Percentiles rank a stretch among this genome's conserved stretches.
phyloP scores from a whole-genome alignment of 2,329 filamentous ascomycete species.

The Ophiosphaerella herpotricha region DNA sequence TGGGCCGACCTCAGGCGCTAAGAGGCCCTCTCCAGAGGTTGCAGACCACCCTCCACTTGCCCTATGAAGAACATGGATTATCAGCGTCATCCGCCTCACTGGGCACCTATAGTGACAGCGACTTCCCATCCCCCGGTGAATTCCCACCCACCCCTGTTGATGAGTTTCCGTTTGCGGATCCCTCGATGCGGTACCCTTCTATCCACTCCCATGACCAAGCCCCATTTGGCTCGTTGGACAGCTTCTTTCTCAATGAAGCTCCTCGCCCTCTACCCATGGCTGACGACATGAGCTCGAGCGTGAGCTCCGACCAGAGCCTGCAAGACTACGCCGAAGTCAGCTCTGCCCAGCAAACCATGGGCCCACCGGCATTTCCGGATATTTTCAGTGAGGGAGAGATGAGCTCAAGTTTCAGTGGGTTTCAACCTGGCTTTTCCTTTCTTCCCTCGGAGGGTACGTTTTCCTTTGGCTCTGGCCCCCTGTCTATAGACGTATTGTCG shows the following conservation, averaged over 20 bases:
- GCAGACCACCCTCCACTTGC: conserved; percentile 47
- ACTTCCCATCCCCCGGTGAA: conserved; percentile 54
- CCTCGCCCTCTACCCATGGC: conserved; percentile 44
- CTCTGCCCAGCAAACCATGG: conserved; percentile 41
- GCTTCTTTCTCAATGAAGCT: conserved; percentile 40
- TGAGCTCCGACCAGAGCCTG: conserved; percentile 52
- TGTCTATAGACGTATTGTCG: conserved; percentile 44
- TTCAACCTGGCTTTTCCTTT: conserved; percentile 47
- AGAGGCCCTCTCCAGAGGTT: conserved; percentile 49
- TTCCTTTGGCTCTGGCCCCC: conserved; percentile 46
- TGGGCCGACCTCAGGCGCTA: conserved; percentile 45
- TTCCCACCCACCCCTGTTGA: conserved; percentile 54
- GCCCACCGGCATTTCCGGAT: conserved; percentile 43
- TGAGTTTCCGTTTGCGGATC: conserved; percentile 48
- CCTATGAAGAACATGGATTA: conserved; percentile 48
- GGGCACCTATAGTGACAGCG: conserved; percentile 54
- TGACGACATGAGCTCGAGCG: conserved; percentile 52
- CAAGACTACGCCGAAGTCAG: conserved; percentile 50
- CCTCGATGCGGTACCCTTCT: conserved; percentile 44
- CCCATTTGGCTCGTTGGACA: conserved; percentile 46
- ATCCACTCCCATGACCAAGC: conserved; percentile 40
- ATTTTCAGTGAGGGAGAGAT: conserved; percentile 47
- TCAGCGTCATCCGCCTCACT: conserved; percentile 53
- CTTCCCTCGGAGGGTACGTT: conserved; percentile 48
- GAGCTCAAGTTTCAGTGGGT: conserved; percentile 44